A percentile compares a stretch with the other conserved stretches of the same genome.
phyloP scores from a whole-genome alignment of 2,329 filamentous ascomycete genomes.

The Neopestalotiopsis rosae region DNA sequence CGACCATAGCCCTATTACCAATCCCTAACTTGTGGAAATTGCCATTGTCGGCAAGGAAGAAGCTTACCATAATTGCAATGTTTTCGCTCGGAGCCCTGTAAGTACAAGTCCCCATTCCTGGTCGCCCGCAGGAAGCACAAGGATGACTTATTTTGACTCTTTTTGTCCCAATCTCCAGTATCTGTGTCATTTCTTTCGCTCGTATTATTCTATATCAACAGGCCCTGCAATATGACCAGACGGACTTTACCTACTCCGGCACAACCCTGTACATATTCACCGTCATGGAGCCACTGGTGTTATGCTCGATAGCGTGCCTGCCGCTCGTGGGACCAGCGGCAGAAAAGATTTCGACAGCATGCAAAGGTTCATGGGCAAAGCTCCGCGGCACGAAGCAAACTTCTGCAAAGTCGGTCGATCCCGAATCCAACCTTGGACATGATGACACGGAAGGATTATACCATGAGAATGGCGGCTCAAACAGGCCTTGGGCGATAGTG shows the following conservation, averaged over 20 bases:
- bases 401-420: too few relatives aligned
- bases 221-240: neutral
- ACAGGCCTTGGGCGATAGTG: too few relatives aligned
- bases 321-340: neutral
- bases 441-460: too few relatives aligned
- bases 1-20: neutral
- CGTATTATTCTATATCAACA: neutral
- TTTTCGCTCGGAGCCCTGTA: neutral
- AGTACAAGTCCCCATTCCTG: neutral
- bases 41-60: neutral
- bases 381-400: neutral
- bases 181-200: neutral
- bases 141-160: neutral
- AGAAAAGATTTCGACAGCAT: neutral
- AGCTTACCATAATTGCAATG: neutral
- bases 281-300: neutral
- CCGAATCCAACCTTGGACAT: too few relatives aligned
- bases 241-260: neutral
- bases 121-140: neutral
- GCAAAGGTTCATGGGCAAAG: neutral
- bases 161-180: neutral
- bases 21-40: neutral
- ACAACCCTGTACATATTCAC: neutral
- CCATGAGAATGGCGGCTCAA: too few relatives aligned
- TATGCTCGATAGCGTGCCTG: neutral